Percentiles rank a stretch among this genome's conserved stretches.
phyloP scores from a whole-genome alignment of 495 filamentous ascomycete species.

The Lepraria neglecta region DNA sequence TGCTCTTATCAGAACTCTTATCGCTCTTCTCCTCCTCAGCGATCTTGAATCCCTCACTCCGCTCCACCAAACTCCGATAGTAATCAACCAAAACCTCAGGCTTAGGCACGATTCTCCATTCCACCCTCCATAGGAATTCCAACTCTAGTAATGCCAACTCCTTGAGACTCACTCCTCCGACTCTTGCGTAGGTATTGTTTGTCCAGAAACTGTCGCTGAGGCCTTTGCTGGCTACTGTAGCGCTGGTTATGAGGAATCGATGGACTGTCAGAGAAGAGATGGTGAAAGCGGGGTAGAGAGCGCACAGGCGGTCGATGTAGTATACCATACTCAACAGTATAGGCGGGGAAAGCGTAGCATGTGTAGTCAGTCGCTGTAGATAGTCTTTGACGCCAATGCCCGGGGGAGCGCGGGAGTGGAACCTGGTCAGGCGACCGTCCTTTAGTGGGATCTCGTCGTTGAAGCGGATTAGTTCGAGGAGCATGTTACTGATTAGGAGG shows the following conservation, averaged over 20 bases:
- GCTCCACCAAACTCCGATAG: constrained; percentile 76
- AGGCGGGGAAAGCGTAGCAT: constrained; percentile 87
- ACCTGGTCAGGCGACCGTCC: constrained; percentile 78
- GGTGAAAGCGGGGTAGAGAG: constrained; percentile 85
- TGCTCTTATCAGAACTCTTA: constrained; percentile 3
- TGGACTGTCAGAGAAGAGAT: constrained; percentile 93
- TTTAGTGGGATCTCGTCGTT: constrained; percentile 85
- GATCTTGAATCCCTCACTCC: constrained; percentile 55
- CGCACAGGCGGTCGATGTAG: constrained; percentile 94
- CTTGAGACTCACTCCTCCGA: constrained; percentile 80
- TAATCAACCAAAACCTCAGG: constrained; percentile 90
- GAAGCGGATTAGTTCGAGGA: constrained; percentile 84
- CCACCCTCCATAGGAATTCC: constrained; percentile 82
- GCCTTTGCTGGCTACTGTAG: constrained; percentile 92
- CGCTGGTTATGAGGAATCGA: constrained; percentile 91
- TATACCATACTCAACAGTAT: constrained; percentile 99
- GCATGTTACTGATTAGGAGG: constrained; percentile 86
- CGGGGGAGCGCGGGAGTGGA: constrained; percentile 91
- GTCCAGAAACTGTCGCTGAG: constrained; percentile 97
- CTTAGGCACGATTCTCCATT: constrained; percentile 95
- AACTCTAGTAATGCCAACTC: constrained; percentile 91
- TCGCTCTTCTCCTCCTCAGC: constrained; percentile 29
- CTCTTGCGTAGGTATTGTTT: constrained; percentile 87
- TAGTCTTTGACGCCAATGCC: constrained; percentile 93
- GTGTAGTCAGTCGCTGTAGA: constrained; percentile 81